Evolutionary conservation across 805 yeast species (phyloP), one percentile per base, ranked within the genome.

Genomic region (Ogataea sp.): DNA sequence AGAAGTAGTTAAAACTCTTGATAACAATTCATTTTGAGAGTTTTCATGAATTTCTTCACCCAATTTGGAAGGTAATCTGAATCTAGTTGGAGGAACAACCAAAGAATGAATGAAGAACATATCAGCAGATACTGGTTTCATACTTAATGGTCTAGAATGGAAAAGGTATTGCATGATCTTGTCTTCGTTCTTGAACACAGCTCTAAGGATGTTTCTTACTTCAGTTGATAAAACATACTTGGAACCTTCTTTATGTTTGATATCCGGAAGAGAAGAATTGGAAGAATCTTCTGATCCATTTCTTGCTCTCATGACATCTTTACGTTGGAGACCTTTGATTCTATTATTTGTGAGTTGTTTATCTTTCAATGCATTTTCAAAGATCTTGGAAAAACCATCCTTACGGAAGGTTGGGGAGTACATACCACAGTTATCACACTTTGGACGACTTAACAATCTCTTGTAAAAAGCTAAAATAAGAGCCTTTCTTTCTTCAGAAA

Each of bases 11-110:
- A 93, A 68, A 38, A 94, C 73, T 52, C 80, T 83, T 20, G 93
- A 73, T 36, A 93, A 68, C 41, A 89, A 70, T 64, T 89, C 96
- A 61, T 93, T 94, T 65, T 88, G 95, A 36, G 93, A 67, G 60
- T 87, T 89, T 64, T 93, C 96, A 61, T 93, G 97, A 44, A 90
- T 75, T 59, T 87, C 97, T 41, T 93, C 99, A 41, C 98, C 98
- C 43, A 93, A 70, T 61, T 89, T 89, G 14, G 95, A 82, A n/a
- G 99, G 98, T 49, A 89, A 72, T 61, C 99, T 77, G 70, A 93
- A 93, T 61, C 97, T 74, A 2, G 97, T 94, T 37, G 98, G 89
- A 28, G 99, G 98, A 30, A 94, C 97, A 31, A 88, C 81, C 42
- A 93, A 67, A 4, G 87, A 80, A 49, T 86, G 89, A 51, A 87